Evolutionary conservation across 768 basidiomycete genomes (phyloP).

Genomic region (Mrakia hoshinonis): DNA sequence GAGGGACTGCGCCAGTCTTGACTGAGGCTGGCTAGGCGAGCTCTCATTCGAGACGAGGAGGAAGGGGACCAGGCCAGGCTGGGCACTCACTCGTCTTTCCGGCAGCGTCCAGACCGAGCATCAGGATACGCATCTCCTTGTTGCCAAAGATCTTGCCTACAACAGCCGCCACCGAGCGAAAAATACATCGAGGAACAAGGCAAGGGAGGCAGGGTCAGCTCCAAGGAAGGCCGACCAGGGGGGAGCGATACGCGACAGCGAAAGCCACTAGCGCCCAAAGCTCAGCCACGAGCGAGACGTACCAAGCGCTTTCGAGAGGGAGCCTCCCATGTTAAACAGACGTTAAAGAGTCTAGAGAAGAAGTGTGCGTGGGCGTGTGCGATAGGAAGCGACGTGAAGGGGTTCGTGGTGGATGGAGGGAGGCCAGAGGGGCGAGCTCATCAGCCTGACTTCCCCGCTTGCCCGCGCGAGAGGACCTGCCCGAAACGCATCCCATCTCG

Average conservation of each 20-base stretch:
- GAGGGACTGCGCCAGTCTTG: not conserved
- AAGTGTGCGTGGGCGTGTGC: not conserved
- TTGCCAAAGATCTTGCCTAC: constrained; percentile 89
- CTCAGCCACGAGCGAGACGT: not conserved
- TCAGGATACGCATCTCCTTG: constrained; percentile 96
- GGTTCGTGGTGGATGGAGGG: not conserved
- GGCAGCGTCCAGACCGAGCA: constrained; percentile 95
- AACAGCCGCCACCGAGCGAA: too few species aligned
- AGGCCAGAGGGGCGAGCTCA: not conserved
- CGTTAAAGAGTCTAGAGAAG: not conserved
- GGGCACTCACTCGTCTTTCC: constrained; percentile 85
- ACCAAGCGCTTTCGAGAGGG: constrained; percentile 27
- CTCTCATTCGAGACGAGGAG: not conserved
- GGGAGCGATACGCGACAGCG: constrained; percentile 7
- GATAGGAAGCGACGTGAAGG: not conserved
- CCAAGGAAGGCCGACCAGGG: not conserved
- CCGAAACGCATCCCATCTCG: too few species aligned
- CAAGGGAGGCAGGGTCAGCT: not conserved
- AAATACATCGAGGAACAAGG: not conserved
- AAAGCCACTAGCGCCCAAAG: not conserved
- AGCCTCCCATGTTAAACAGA: constrained; percentile 17
- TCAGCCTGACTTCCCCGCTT: not conserved
- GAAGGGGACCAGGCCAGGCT: not conserved
- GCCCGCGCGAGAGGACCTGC: too few species aligned
- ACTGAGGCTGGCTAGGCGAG: too few species aligned